Percentiles rank a stretch among this genome's conserved stretches.
These are phyloP conservation scores for Hypomontagnella monticulosa DNA, from an alignment of 495 filamentous ascomycete genomes.

Conservation along the genomic window DNA sequence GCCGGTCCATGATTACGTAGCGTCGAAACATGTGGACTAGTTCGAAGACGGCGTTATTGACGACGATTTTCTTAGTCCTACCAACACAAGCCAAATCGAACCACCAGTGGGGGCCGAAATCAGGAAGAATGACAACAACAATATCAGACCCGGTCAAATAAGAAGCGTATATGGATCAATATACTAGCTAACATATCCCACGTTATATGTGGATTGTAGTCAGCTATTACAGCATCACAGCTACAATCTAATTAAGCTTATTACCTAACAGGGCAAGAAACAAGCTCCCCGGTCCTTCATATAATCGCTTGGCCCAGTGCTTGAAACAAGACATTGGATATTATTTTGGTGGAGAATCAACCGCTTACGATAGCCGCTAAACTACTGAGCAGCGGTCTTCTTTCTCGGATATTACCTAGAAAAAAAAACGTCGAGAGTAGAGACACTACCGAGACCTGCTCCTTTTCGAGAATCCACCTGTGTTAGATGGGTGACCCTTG, in stretches of 20 bases:
- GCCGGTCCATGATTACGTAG: constrained; percentile 23
- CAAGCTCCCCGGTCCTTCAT: constrained; percentile 9
- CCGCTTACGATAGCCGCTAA: constrained; percentile 14
- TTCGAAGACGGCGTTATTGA: constrained; percentile 11
- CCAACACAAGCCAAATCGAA: constrained; percentile 9
- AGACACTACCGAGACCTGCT: constrained; percentile 3
- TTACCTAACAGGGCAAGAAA: constrained; percentile 5
- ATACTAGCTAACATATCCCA: constrained; percentile 21
- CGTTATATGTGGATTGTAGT: background rate
- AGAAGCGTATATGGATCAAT: background rate
- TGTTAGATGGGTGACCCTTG: constrained; percentile 30
- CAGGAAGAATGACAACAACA: background rate
- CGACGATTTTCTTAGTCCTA: constrained; percentile 11
- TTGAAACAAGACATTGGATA: constrained; percentile 28
- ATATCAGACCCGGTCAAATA: constrained; percentile 5
- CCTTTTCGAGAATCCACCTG: constrained; percentile 11
- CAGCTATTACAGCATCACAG: constrained; percentile 23
- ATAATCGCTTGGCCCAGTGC: constrained; percentile 11
- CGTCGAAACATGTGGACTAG: constrained; percentile 6
- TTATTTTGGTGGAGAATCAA: constrained; percentile 24
- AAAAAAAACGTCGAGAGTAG: constrained; percentile 15
- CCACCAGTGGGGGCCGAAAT: constrained; percentile 11
- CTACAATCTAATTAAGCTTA: background rate
- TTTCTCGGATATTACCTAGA: constrained; percentile 30
- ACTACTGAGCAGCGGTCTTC: constrained; percentile 12